These are phyloP conservation scores for Penicillium lividum DNA, from an alignment of 495 filamentous ascomycete genomes.

Conservation along the genomic window DNA sequence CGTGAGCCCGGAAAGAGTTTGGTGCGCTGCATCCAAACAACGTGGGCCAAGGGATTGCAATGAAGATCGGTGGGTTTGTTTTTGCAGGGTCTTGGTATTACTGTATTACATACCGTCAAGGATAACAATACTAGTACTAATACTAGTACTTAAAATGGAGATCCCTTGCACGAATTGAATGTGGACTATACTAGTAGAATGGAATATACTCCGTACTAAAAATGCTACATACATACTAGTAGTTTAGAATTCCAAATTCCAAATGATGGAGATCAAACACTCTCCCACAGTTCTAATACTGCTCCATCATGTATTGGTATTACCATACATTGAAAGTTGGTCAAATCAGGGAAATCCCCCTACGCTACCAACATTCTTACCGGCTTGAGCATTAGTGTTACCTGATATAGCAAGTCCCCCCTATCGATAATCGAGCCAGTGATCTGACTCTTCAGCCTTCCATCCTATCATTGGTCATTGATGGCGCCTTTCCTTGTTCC, in stretches of 20 bases:
- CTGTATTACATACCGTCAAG: background rate
- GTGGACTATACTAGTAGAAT: background rate
- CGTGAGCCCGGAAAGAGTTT: conserved; percentile 42
- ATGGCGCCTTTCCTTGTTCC: conserved; percentile 4
- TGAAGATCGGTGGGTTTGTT: conserved; percentile 32
- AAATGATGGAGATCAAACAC: background rate
- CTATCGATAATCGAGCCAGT: conserved; percentile 1
- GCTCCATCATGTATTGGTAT: background rate
- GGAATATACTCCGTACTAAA: conserved; percentile 5
- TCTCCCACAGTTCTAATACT: background rate
- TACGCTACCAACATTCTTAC: conserved; percentile 2
- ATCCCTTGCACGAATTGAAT: background rate
- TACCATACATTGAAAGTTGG: background rate
- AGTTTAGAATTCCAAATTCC: too few relatives aligned
- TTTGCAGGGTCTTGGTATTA: conserved; percentile 12
- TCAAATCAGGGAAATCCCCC: conserved; percentile 1
- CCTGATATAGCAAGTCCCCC: conserved; percentile 6
- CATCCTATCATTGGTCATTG: background rate
- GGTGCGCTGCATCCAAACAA: conserved; percentile 47
- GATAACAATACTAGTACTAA: too few relatives aligned
- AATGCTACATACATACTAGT: conserved; percentile 17
- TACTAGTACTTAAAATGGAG: too few relatives aligned
- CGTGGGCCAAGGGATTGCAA: conserved; percentile 41
- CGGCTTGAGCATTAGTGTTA: background rate
- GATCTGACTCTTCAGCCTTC: conserved; percentile 8